Conservation (phyloP, 345 rosid genomes). For the Pugionium cornutum region DNA sequence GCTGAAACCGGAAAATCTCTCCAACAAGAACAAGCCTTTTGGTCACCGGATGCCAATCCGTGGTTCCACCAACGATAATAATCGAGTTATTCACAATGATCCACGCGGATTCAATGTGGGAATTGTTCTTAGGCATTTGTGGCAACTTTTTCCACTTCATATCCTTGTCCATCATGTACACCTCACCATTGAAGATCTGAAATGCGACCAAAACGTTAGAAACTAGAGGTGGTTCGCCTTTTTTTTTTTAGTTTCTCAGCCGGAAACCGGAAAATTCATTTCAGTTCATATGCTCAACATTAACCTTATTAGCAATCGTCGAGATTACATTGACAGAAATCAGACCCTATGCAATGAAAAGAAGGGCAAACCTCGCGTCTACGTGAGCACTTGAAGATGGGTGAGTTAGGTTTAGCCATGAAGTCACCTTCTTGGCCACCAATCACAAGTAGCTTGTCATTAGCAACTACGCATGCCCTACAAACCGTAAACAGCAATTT, state of each 20-base stretch:
- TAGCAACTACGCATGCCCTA: constrained; percentile 64
- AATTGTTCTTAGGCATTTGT: constrained; percentile 78
- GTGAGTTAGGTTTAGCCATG: constrained; percentile 82
- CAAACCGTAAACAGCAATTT: constrained; percentile 6
- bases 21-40: constrained; percentile 79
- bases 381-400: constrained; percentile 85
- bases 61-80: constrained; percentile 72
- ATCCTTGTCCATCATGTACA: constrained; percentile 73
- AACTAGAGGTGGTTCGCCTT: neutral
- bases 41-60: constrained; percentile 78
- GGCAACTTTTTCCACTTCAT: constrained; percentile 74
- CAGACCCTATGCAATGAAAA: neutral
- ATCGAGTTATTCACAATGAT: constrained; percentile 71
- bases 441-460: constrained; percentile 57
- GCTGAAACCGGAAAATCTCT: constrained; percentile 68
- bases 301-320: neutral
- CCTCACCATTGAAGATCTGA: constrained; percentile 73
- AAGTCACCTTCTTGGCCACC: constrained; percentile 97
- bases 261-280: too few species aligned
- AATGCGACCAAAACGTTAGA: constrained; percentile 14
- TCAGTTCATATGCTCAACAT: too few species aligned
- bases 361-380: constrained; percentile 58
- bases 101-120: constrained; percentile 87
- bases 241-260: too few species aligned
- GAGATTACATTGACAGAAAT: neutral